Evolutionary conservation across 2,329 filamentous ascomycete genomes (phyloP).

Genomic region (Colletotrichum zoysiae): DNA sequence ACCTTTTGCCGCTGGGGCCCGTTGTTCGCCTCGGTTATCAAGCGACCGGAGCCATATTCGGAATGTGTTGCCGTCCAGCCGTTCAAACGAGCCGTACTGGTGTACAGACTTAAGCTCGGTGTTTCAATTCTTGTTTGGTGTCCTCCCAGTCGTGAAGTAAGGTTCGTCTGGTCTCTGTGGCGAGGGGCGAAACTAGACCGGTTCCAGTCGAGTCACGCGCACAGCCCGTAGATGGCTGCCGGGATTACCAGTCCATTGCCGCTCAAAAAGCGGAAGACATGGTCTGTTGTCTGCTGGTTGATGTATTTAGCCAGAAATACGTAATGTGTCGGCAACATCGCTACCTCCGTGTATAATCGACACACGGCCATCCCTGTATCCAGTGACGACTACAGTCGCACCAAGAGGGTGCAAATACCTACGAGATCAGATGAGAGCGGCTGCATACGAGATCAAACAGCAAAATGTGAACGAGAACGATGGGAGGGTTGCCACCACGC

Average conservation of each 20-base stretch:
- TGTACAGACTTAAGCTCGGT: too few relatives aligned
- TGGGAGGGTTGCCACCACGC: too few relatives aligned
- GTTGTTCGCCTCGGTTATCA: background rate
- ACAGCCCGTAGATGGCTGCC: background rate
- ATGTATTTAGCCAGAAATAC: too few relatives aligned
- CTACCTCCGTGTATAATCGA: background rate
- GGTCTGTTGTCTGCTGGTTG: background rate
- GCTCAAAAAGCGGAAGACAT: too few relatives aligned
- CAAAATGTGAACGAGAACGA: background rate
- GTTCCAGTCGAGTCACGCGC: conserved; percentile 1
- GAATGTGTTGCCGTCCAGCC: background rate
- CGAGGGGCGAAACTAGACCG: background rate
- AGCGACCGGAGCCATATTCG: background rate
- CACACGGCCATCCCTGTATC: background rate
- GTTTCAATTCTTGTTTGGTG: background rate
- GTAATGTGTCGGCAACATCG: background rate
- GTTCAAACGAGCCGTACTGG: background rate
- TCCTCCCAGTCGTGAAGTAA: background rate
- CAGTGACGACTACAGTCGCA: background rate
- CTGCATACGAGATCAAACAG: background rate
- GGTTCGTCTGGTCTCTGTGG: background rate
- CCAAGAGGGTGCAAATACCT: background rate
- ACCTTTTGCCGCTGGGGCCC: background rate
- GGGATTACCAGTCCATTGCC: background rate
- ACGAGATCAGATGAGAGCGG: background rate